These are phyloP conservation scores for Megacollybia marginata DNA, from an alignment of 768 basidiomycete genomes.

Conservation along the genomic window DNA sequence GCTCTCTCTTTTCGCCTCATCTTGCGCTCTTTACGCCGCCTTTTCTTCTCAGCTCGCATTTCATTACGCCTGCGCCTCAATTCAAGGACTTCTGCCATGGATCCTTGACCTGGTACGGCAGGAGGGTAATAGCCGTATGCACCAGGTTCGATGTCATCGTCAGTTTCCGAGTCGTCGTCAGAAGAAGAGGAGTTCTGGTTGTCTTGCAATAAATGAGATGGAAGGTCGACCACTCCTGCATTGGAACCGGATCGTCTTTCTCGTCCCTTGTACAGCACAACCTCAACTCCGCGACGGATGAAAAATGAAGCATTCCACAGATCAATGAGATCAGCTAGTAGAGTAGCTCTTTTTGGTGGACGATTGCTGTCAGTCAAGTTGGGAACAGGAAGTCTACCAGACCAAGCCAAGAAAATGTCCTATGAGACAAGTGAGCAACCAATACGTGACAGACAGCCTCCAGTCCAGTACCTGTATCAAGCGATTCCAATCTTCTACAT, in stretches of 20 bases:
- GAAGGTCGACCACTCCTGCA: constrained; percentile 46
- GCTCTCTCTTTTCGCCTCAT: constrained; percentile 50
- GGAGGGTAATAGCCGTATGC: constrained; percentile 35
- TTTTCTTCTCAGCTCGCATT: constrained; percentile 52
- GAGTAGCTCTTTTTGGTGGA: constrained; percentile 47
- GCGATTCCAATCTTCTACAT: constrained; percentile 72
- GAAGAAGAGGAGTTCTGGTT: constrained; percentile 30
- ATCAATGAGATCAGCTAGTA: constrained; percentile 67
- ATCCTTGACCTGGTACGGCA: constrained; percentile 13
- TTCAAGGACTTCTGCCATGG: constrained; percentile 37
- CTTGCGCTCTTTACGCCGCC: constrained; percentile 59
- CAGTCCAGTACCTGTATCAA: constrained; percentile 53
- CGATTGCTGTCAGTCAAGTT: constrained; percentile 37
- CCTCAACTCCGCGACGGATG: constrained; percentile 64
- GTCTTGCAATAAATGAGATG: constrained; percentile 38
- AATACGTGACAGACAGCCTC: not conserved
- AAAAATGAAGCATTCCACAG: constrained; percentile 80
- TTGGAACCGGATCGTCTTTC: constrained; percentile 67
- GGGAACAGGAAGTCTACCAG: constrained; percentile 64
- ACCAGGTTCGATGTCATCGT: constrained; percentile 28
- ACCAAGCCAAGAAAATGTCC: constrained; percentile 75
- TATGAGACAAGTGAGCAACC: constrained; percentile 16
- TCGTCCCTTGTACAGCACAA: constrained; percentile 73
- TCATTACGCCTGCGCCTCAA: constrained; percentile 46
- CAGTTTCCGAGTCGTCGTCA: constrained; percentile 32